Percentiles rank a stretch among this genome's conserved stretches.
These are phyloP conservation scores for Earliella scabrosa DNA, from an alignment of 1,284 basidiomycete species.

Conservation along the genomic window DNA sequence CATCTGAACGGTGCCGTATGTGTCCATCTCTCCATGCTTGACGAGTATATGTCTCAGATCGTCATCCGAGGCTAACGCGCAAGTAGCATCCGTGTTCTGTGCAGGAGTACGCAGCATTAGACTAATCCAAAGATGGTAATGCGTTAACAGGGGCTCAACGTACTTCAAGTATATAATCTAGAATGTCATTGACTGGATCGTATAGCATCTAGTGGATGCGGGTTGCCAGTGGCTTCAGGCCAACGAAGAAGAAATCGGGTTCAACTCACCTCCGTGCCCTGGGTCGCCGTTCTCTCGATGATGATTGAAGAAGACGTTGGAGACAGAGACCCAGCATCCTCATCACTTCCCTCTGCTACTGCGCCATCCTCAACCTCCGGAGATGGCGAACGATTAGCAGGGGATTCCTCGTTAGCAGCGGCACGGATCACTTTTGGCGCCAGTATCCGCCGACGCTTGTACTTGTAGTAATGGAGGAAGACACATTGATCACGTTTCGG, in stretches of 20 bases:
- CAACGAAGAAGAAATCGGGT: no score
- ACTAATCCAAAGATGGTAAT: no score
- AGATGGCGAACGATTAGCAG: neutral
- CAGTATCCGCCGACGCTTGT: conserved; percentile 4
- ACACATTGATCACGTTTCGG: conserved; percentile 10
- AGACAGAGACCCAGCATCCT: neutral
- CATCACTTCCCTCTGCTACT: neutral
- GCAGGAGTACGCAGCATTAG: no score
- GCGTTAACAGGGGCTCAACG: no score
- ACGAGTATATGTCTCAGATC: no score
- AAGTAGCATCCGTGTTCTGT: no score
- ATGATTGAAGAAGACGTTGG: neutral
- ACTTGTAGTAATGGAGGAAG: conserved; percentile 9
- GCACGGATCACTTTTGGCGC: conserved; percentile 3
- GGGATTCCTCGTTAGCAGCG: neutral
- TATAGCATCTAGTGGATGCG: neutral
- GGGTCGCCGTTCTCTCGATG: neutral
- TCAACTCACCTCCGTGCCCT: neutral
- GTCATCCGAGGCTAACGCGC: no score
- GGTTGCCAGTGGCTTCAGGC: neutral
- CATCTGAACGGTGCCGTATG: no score
- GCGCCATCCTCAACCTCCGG: neutral
- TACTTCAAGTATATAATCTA: neutral
- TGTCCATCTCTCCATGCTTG: no score
- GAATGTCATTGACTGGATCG: neutral